Percentiles rank a stretch among this genome's conserved stretches.
These are phyloP conservation scores for Dacryopinax primogenitus DNA, from an alignment of 768 basidiomycete genomes.

Conservation along the genomic window DNA sequence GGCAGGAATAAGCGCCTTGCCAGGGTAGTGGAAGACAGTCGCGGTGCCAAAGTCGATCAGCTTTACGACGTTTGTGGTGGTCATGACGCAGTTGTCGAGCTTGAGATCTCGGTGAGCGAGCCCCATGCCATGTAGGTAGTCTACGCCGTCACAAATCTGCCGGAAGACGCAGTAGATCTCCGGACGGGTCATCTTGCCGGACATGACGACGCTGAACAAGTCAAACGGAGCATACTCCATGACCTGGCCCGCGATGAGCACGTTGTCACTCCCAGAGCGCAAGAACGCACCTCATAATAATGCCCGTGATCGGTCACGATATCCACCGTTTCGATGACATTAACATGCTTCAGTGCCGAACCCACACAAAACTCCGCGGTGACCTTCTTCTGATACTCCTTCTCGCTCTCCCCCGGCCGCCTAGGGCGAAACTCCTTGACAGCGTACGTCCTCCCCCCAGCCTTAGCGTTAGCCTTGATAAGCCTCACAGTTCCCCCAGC, in stretches of 20 bases:
- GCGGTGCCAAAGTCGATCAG: conserved; percentile 99
- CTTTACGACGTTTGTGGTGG: conserved; percentile 85
- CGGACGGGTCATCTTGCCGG: conserved; percentile 93
- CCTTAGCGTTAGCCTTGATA: conserved; percentile 75
- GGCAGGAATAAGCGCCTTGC: conserved; percentile 63
- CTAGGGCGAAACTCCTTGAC: conserved; percentile 96
- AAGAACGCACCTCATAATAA: conserved; percentile 81
- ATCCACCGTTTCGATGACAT: conserved; percentile 96
- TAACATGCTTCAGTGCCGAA: conserved; percentile 81
- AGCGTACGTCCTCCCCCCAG: conserved; percentile 75
- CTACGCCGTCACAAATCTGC: conserved; percentile 95
- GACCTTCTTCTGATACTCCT: conserved; percentile 99
- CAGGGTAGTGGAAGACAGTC: conserved; percentile 98
- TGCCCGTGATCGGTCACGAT: conserved; percentile 96
- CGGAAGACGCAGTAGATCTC: conserved; percentile 99
- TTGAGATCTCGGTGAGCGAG: conserved; percentile 98
- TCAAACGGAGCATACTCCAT: conserved; percentile 99
- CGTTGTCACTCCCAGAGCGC: background rate
- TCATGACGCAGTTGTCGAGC: conserved; percentile 99
- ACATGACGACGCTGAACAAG: conserved; percentile 99
- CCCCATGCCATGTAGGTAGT: conserved; percentile 94
- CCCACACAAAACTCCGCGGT: conserved; percentile 99
- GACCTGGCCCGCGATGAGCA: conserved; percentile 42
- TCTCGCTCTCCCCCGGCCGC: conserved; percentile 73
- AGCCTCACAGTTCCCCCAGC: conserved; percentile 97